These are phyloP conservation scores for Diplodia scrobiculata DNA, from an alignment of 2,329 filamentous ascomycete genomes.

Conservation along the genomic window DNA sequence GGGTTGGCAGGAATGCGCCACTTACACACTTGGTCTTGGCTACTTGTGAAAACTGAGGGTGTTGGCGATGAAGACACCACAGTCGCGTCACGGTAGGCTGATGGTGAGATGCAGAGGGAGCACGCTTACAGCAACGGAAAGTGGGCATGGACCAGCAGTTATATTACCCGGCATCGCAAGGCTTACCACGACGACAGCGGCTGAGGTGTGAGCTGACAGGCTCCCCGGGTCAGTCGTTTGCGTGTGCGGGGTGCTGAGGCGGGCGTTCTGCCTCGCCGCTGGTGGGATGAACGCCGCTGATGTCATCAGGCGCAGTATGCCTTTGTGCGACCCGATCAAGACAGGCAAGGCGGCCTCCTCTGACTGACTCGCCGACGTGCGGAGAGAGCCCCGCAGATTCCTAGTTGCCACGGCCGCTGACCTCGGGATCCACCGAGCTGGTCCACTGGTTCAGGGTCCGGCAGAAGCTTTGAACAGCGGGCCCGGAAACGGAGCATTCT, in stretches of 20 bases:
- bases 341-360: too few relatives aligned
- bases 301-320: background rate
- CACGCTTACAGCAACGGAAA: background rate
- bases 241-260: slow-evolving; percentile 4
- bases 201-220: slow-evolving; percentile 19
- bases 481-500: background rate
- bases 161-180: slow-evolving; percentile 2
- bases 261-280: background rate
- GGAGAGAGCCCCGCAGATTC: slow-evolving; percentile 4
- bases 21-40: slow-evolving; percentile 24
- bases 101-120: background rate
- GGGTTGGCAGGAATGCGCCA: slow-evolving; percentile 4
- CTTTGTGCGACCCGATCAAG: background rate
- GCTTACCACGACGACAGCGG: slow-evolving; percentile 4
- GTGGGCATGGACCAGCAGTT: background rate
- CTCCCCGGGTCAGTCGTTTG: background rate
- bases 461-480: background rate
- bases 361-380: slow-evolving; percentile 18
- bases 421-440: background rate
- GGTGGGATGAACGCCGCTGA: slow-evolving; percentile 8
- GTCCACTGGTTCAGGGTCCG: background rate
- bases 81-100: background rate
- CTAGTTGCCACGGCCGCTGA: background rate
- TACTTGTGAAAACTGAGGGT: background rate
- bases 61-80: too few relatives aligned